These are phyloP conservation scores for Colletotrichum tamarilloi DNA, from an alignment of 2,329 filamentous ascomycete genomes.

Conservation along the genomic window DNA sequence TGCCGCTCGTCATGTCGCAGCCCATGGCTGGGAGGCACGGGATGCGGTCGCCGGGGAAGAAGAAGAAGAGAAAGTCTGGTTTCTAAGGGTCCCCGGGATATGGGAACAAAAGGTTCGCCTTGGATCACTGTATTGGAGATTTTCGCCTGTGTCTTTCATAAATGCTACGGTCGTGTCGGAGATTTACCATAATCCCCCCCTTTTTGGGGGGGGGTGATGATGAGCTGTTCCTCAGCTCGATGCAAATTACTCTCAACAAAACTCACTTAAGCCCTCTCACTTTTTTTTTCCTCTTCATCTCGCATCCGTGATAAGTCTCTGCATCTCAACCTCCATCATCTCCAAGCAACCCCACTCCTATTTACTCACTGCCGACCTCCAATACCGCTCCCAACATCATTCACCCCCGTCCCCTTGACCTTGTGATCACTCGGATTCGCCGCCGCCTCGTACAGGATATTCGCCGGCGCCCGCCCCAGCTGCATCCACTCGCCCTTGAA, in stretches of 20 bases:
- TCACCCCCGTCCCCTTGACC: slow-evolving; percentile 66
- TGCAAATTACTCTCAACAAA: not conserved
- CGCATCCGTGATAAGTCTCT: not conserved
- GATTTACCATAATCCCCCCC: slow-evolving; percentile 3
- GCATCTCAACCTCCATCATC: too few species aligned
- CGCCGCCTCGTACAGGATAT: slow-evolving; percentile 93
- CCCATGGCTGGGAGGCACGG: slow-evolving; percentile 59
- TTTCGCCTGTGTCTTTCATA: not conserved
- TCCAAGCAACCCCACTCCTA: too few species aligned
- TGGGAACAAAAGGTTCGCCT: not conserved
- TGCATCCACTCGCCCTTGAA: slow-evolving; percentile 84
- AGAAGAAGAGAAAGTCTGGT: slow-evolving; percentile 32
- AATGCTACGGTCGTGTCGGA: slow-evolving; percentile 8
- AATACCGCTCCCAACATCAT: slow-evolving; percentile 66
- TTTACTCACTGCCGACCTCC: slow-evolving; percentile 46
- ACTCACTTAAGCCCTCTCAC: too few species aligned
- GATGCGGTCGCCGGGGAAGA: slow-evolving; percentile 53
- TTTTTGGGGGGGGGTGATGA: not conserved
- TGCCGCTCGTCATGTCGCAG: slow-evolving; percentile 55
- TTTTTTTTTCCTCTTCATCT: too few species aligned
- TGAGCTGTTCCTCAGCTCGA: not conserved
- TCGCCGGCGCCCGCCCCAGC: slow-evolving; percentile 81
- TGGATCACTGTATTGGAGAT: not conserved
- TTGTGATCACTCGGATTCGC: slow-evolving; percentile 91
- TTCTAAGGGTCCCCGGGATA: not conserved